Evolutionary conservation across 331 rosid species (phyloP).

Genomic region (Spiraea crenata): DNA sequence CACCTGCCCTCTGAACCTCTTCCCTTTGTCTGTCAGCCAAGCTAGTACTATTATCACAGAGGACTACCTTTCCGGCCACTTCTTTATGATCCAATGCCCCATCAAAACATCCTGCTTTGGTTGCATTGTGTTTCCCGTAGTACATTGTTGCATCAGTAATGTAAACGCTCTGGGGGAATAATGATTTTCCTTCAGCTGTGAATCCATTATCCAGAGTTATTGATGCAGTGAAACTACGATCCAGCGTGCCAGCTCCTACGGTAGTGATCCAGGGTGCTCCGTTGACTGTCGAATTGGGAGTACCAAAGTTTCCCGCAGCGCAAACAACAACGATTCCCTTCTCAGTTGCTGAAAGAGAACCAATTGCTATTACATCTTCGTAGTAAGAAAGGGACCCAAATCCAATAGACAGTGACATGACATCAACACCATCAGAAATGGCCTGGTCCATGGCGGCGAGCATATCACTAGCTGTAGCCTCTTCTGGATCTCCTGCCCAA

Average conservation of each 20-base stretch:
- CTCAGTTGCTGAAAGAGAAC: conserved; percentile 49
- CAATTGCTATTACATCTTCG: conserved; percentile 40
- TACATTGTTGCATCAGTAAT: too few species aligned
- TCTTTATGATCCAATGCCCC: too few species aligned
- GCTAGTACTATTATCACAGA: neutral
- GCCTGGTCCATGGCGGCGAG: conserved; percentile 47
- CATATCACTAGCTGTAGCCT: conserved; percentile 45
- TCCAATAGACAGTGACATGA: conserved; percentile 38
- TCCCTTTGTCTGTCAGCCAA: neutral
- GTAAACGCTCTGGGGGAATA: too few species aligned
- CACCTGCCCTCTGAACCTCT: conserved; percentile 8
- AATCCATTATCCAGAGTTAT: conserved; percentile 31
- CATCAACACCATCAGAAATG: conserved; percentile 47
- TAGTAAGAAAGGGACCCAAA: conserved; percentile 18
- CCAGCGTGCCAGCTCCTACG: conserved; percentile 36
- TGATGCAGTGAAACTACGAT: conserved; percentile 28
- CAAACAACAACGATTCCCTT: conserved; percentile 45
- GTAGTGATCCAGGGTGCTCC: conserved; percentile 46
- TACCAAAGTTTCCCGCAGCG: conserved; percentile 38
- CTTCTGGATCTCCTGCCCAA: too few species aligned
- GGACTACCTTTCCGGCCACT: conserved; percentile 16
- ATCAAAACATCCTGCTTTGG: too few species aligned
- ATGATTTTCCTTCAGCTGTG: too few species aligned
- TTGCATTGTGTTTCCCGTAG: too few species aligned
- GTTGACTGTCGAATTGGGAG: conserved; percentile 29